A percentile compares a stretch with the other conserved stretches of the same genome.
Evolutionary conservation across 768 basidiomycete genomes (phyloP).

Genomic region (Xerocomellus chrysenteron): DNA sequence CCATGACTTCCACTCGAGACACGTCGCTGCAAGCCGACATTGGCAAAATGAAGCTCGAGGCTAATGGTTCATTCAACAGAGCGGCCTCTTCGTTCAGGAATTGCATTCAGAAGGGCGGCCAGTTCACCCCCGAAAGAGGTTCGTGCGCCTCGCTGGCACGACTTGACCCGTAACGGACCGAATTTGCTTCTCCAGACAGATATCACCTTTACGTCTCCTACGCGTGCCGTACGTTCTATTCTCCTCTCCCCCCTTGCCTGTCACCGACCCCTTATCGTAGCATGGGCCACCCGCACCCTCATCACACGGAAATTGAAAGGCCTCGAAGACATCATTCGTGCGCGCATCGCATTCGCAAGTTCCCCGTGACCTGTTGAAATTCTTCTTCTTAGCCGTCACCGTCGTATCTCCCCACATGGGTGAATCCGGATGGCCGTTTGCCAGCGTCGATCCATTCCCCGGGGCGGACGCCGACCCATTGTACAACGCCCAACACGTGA

Average conservation of each 20-base stretch:
- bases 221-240: slow-evolving; percentile 65
- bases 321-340: slow-evolving; percentile 79
- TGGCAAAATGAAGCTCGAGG: slow-evolving; percentile 48
- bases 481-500: slow-evolving; percentile 66
- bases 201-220: slow-evolving; percentile 91
- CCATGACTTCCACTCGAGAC: slow-evolving; percentile 36
- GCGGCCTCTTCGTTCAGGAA: slow-evolving; percentile 53
- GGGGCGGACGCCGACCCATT: slow-evolving; percentile 76
- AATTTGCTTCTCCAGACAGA: slow-evolving; percentile 50
- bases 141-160: slow-evolving; percentile 13
- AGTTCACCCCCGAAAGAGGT: slow-evolving; percentile 79
- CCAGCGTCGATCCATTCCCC: slow-evolving; percentile 62
- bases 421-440: slow-evolving; percentile 84
- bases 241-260: too few species aligned
- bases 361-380: background rate
- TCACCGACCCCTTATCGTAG: slow-evolving; percentile 33
- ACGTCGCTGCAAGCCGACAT: slow-evolving; percentile 48
- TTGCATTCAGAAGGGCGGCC: slow-evolving; percentile 51
- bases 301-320: slow-evolving; percentile 92
- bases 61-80: slow-evolving; percentile 70
- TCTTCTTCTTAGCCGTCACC: slow-evolving; percentile 55
- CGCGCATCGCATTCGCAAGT: slow-evolving; percentile 22
- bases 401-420: slow-evolving; percentile 88
- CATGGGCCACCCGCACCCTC: slow-evolving; percentile 92
- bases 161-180: background rate